A percentile compares a stretch with the other conserved stretches of the same genome.
Conservation (phyloP, 2,329 filamentous ascomycete genomes). For the Cercospora citrullina region DNA sequence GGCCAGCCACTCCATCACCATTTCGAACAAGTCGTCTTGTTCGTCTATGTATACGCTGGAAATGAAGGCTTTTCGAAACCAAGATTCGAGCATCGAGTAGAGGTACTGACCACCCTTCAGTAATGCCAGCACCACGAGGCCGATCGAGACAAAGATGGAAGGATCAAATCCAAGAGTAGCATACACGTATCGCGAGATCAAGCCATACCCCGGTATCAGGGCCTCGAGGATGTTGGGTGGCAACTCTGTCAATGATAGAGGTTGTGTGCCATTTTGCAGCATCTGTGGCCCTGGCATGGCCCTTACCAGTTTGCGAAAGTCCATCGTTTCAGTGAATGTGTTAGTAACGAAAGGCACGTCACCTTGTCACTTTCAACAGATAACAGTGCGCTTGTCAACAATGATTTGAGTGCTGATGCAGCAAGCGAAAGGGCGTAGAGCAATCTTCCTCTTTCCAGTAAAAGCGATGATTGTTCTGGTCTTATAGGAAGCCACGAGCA, state of each 20-base stretch:
- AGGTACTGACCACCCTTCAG: conserved; percentile 43
- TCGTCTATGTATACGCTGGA: conserved; percentile 49
- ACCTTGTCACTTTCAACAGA: background rate
- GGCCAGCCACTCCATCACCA: conserved; percentile 48
- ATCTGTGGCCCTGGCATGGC: conserved; percentile 21
- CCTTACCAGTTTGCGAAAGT: conserved; percentile 31
- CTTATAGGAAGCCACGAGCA: conserved; percentile 8
- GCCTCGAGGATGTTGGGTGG: conserved; percentile 51
- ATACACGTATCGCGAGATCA: conserved; percentile 48
- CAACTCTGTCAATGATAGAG: conserved; percentile 38
- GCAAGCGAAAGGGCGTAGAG: background rate
- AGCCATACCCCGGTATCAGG: conserved; percentile 53
- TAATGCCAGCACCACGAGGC: conserved; percentile 46
- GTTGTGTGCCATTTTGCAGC: conserved; percentile 21
- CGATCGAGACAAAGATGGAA: conserved; percentile 48
- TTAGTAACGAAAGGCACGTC: background rate
- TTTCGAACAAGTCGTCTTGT: conserved; percentile 46
- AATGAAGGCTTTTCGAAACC: conserved; percentile 44
- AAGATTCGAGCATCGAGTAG: conserved; percentile 35
- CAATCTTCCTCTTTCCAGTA: background rate
- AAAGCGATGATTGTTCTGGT: background rate
- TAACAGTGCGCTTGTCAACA: background rate
- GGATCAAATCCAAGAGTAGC: conserved; percentile 51
- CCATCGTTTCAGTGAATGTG: conserved; percentile 25
- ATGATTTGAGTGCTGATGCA: background rate